A percentile compares a stretch with the other conserved stretches of the same genome.
These are phyloP conservation scores for Taphrina populina DNA, from an alignment of 1,139 yeast species.

Conservation along the genomic window DNA sequence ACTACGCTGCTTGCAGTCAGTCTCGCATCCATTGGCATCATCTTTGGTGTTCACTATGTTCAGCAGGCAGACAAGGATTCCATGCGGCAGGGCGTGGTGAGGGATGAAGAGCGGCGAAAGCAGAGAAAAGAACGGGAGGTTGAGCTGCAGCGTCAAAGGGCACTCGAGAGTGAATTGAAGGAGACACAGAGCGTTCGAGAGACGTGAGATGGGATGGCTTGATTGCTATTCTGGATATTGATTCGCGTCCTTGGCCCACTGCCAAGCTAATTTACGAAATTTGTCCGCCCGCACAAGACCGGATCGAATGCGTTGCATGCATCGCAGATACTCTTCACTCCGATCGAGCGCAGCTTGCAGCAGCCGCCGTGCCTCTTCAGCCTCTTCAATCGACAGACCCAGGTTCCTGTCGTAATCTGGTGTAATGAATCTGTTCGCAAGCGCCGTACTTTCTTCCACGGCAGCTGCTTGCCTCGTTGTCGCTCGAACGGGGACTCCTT, in stretches of 20 bases:
- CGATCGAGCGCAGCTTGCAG: slow-evolving; percentile 35
- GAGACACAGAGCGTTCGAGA: slow-evolving; percentile 23
- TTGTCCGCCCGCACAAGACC: slow-evolving; percentile 34
- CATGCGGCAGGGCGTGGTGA: slow-evolving; percentile 40
- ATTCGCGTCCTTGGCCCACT: slow-evolving; percentile 32
- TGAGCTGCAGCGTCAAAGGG: slow-evolving; percentile 39
- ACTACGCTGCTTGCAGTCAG: slow-evolving; percentile 37
- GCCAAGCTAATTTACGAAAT: slow-evolving; percentile 17
- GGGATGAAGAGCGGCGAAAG: slow-evolving; percentile 39
- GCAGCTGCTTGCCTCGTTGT: slow-evolving; percentile 21
- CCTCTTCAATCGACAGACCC: slow-evolving; percentile 31
- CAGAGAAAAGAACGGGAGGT: slow-evolving; percentile 38
- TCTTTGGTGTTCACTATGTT: slow-evolving; percentile 39
- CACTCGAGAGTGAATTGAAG: slow-evolving; percentile 39
- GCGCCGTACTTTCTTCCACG: slow-evolving; percentile 13
- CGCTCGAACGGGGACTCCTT: slow-evolving; percentile 20
- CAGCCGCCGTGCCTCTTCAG: slow-evolving; percentile 32
- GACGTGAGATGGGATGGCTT: background rate
- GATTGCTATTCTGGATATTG: too few species aligned
- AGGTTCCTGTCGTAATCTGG: slow-evolving; percentile 25
- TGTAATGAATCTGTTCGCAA: slow-evolving; percentile 15
- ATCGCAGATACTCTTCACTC: slow-evolving; percentile 34
- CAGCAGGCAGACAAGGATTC: slow-evolving; percentile 38
- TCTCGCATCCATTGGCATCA: slow-evolving; percentile 36
- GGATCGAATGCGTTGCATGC: slow-evolving; percentile 28